Evolutionary conservation across 331 rosid genomes (phyloP), one percentile per base, ranked within the genome.

Genomic region (Dryas integrifolia): DNA sequence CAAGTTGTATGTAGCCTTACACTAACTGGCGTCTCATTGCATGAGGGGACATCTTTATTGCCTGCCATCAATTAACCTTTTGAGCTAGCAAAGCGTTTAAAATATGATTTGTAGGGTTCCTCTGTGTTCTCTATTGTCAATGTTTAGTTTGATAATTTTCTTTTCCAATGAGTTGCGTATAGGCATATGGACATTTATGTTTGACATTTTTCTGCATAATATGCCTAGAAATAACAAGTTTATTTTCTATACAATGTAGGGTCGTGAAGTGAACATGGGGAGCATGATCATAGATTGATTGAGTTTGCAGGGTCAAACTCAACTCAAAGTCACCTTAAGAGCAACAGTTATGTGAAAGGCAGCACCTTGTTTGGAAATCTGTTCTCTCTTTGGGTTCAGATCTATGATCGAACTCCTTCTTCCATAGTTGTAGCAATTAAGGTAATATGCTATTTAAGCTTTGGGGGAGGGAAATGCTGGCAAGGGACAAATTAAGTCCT

Each of bases 231-330:
- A 56, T 65, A 44, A 52, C 56, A n/a, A n/a, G 67, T 52, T 69
- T 61, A 57, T 61, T 80, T 74, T 46, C 65, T 40, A 39, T 49
- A 41, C 41, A 45, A 65, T 57, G 73, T 75, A 66, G 73, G 71
- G 72, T 55, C 76, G 16, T 38, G 46, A 60, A 76, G 16, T 45
- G 46, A 60, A 76, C 77, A 69, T 82, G 79, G 73, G 67, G 44
- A 52, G 77, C 79, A 63, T 67, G 61, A 73, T 72, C 59, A 56
- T 57, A 64, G 63, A 63, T 66, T 26, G 43, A 59, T 56, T 65
- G 72, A 56, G 60, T 72, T 62, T 72, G 58, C 72, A 16, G 49
- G 72, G 79, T 60, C 73, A 60, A 52, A 79, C 21, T 6, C 35
- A 43, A 30, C 0, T 7, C 67, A 57, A 58, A 57, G 66, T 66